These are phyloP conservation scores for Sphaerulina populicola DNA, from an alignment of 2,329 filamentous ascomycete genomes.

Conservation along the genomic window DNA sequence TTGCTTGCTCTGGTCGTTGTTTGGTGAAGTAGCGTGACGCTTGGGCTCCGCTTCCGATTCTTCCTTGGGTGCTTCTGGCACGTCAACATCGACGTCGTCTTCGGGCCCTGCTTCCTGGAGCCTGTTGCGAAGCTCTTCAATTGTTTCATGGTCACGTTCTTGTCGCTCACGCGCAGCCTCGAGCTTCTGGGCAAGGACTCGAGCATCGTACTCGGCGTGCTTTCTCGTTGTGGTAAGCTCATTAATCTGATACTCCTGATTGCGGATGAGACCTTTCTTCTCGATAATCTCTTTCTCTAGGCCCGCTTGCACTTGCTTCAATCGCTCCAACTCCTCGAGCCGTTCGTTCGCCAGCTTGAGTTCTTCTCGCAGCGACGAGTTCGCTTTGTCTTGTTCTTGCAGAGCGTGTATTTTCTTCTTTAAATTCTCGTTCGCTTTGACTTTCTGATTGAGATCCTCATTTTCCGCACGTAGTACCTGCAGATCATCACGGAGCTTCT, in stretches of 20 bases:
- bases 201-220: constrained; percentile 42
- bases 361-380: constrained; percentile 39
- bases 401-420: constrained; percentile 47
- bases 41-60: constrained; percentile 12
- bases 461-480: constrained; percentile 43
- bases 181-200: constrained; percentile 40
- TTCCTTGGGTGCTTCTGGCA: constrained; percentile 10
- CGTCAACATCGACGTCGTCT: constrained; percentile 23
- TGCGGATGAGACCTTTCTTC: constrained; percentile 43
- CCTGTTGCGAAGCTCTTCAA: constrained; percentile 41
- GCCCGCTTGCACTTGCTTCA: constrained; percentile 39
- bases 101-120: constrained; percentile 38
- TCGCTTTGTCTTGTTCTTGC: constrained; percentile 41
- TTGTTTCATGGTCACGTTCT: constrained; percentile 41
- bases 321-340: constrained; percentile 38
- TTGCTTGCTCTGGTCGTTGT: constrained; percentile 26
- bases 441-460: constrained; percentile 43
- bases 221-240: constrained; percentile 43
- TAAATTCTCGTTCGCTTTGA: constrained; percentile 46
- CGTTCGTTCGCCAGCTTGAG: constrained; percentile 39
- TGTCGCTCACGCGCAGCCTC: constrained; percentile 43
- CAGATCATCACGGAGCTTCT: constrained; percentile 45
- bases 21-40: constrained; percentile 4
- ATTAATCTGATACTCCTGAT: constrained; percentile 46
- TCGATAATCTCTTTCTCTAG: constrained; percentile 46